Conservation (phyloP, 257 asterid species). For the Fraxinus excelsior region DNA sequence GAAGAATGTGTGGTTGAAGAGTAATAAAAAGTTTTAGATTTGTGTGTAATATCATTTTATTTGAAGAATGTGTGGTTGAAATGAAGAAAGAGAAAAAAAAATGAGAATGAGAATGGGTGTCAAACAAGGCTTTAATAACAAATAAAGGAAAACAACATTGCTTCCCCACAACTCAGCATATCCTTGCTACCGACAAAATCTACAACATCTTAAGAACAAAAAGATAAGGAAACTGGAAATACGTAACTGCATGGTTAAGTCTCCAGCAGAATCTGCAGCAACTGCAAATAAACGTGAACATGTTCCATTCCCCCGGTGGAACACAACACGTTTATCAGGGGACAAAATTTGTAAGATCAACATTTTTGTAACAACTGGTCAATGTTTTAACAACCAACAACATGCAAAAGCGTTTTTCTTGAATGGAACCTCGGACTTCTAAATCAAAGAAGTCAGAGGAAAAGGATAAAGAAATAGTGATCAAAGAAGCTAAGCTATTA, state of each 20-base stretch:
- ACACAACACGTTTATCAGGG: not conserved
- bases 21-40: too few relatives aligned
- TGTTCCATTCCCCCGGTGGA: not conserved
- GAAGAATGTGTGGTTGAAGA: too few relatives aligned
- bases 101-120: too few relatives aligned
- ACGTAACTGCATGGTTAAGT: not conserved
- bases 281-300: not conserved
- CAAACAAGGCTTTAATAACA: too few relatives aligned
- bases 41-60: too few relatives aligned
- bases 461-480: not conserved
- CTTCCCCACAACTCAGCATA: not conserved
- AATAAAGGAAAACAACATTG: not conserved
- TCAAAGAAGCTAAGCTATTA: not conserved
- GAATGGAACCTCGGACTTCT: not conserved
- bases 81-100: too few relatives aligned
- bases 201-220: not conserved
- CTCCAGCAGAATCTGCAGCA: not conserved
- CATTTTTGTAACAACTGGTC: not conserved
- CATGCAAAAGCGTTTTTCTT: not conserved
- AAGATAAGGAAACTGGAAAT: conserved; percentile 1
- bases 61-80: too few relatives aligned
- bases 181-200: not conserved
- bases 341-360: not conserved
- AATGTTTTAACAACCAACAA: not conserved
- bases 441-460: not conserved